These are phyloP conservation scores for Cephalotrichum gorgonifer DNA, from an alignment of 2,329 filamentous ascomycete genomes.

Conservation along the genomic window DNA sequence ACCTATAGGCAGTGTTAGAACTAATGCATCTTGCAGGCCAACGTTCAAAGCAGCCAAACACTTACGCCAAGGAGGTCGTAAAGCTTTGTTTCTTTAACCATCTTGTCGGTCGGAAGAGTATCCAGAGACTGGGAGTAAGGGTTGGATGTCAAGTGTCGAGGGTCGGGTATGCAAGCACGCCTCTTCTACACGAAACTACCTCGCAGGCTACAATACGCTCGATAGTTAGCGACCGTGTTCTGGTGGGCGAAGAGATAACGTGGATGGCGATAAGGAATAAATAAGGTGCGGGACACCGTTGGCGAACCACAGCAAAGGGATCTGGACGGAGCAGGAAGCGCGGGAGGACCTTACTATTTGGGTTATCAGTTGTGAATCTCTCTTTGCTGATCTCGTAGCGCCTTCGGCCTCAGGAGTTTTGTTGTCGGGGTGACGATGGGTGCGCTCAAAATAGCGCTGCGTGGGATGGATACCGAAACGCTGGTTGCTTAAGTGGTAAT, in stretches of 20 bases:
- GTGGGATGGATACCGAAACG: too few relatives aligned
- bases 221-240: neutral
- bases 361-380: too few relatives aligned
- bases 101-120: conserved; percentile 20
- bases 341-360: too few relatives aligned
- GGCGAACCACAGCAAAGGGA: too few relatives aligned
- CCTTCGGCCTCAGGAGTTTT: too few relatives aligned
- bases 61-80: conserved; percentile 72
- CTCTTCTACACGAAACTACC: neutral
- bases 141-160: neutral
- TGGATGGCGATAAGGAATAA: too few relatives aligned
- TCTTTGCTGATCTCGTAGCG: too few relatives aligned
- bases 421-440: too few relatives aligned
- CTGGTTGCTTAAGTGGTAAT: too few relatives aligned
- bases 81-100: conserved; percentile 71
- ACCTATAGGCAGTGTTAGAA: conserved; percentile 41
- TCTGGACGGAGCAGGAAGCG: too few relatives aligned
- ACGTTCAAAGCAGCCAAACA: conserved; percentile 10
- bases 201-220: neutral
- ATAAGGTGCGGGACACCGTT: too few relatives aligned
- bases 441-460: too few relatives aligned
- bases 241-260: neutral
- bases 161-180: neutral
- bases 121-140: neutral
- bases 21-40: neutral